These are phyloP conservation scores for Trichoderma citrinoviride DNA, from an alignment of 2,329 filamentous ascomycete species.

Conservation along the genomic window DNA sequence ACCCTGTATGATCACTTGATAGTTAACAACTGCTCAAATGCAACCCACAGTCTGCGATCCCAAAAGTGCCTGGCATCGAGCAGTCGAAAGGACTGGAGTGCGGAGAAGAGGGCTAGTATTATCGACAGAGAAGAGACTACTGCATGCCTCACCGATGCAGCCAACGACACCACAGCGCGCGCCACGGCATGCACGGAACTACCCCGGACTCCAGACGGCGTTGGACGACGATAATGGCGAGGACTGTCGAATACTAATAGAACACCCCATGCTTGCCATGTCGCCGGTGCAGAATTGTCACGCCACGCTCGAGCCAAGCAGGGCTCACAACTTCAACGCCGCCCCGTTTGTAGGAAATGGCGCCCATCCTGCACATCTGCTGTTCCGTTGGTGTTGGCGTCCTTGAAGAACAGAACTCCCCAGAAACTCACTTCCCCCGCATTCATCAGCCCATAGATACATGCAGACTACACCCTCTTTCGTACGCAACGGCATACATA, in stretches of 20 bases:
- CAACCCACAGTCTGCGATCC: neutral
- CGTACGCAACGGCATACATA: neutral
- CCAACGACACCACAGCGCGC: conserved; percentile 2
- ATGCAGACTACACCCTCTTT: neutral
- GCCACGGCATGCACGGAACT: neutral
- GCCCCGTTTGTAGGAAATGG: conserved; percentile 16
- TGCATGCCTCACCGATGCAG: neutral
- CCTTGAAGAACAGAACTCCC: neutral
- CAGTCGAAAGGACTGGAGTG: neutral
- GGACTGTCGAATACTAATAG: too few relatives aligned
- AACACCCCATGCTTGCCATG: neutral
- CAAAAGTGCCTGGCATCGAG: too few relatives aligned
- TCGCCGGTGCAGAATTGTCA: neutral
- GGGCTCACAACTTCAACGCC: neutral
- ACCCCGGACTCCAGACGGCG: neutral
- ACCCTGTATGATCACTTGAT: conserved; percentile 6
- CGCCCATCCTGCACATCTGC: neutral
- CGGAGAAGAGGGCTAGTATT: conserved; percentile 8
- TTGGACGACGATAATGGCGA: neutral
- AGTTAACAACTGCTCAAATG: neutral
- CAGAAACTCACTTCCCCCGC: neutral
- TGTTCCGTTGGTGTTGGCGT: neutral
- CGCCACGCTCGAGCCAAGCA: conserved; percentile 1
- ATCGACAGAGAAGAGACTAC: neutral
- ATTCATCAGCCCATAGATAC: neutral